Percentiles rank a stretch among this genome's conserved stretches.
Evolutionary conservation across 805 yeast genomes (phyloP).

Genomic region (Zygosaccharomyces rouxii): DNA sequence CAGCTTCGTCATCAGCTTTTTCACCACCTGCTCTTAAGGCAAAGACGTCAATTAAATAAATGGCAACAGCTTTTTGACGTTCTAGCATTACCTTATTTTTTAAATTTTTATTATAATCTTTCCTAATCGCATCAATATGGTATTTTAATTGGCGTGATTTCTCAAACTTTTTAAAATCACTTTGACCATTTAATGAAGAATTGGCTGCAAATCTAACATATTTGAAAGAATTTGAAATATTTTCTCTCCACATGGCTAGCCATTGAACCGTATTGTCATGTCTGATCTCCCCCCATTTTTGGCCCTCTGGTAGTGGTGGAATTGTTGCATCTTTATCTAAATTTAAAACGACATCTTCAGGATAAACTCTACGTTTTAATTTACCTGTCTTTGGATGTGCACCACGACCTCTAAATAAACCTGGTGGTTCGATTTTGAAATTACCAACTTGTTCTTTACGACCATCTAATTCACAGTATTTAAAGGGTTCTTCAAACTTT

Average conservation of each 20-base stretch:
- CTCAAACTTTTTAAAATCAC: slow-evolving; percentile 88
- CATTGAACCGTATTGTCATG: slow-evolving; percentile 91
- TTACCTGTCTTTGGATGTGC: slow-evolving; percentile 96
- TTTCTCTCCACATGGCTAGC: slow-evolving; percentile 97
- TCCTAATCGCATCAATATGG: slow-evolving; percentile 67
- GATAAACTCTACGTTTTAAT: slow-evolving; percentile 75
- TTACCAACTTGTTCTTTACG: slow-evolving; percentile 90
- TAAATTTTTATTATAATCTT: slow-evolving; percentile 65
- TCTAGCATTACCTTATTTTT: slow-evolving; percentile 75
- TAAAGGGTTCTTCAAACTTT: slow-evolving; percentile 70
- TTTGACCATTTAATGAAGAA: slow-evolving; percentile 85
- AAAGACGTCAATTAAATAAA: slow-evolving; percentile 84
- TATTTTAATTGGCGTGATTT: slow-evolving; percentile 81
- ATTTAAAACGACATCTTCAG: slow-evolving; percentile 86
- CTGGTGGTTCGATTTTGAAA: slow-evolving; percentile 94
- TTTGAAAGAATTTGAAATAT: slow-evolving; percentile 75
- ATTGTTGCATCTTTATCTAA: slow-evolving; percentile 65
- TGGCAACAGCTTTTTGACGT: slow-evolving; percentile 90
- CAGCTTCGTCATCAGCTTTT: slow-evolving; percentile 95
- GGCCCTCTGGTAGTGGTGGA: slow-evolving; percentile 85
- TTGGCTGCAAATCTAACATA: slow-evolving; percentile 89
- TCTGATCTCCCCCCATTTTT: slow-evolving; percentile 81
- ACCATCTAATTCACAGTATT: slow-evolving; percentile 77
- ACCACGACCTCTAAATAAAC: slow-evolving; percentile 92
- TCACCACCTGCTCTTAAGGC: slow-evolving; percentile 98